Conservation (phyloP, 2,329 filamentous ascomycete species). For the Tolypocladium pustulatum region DNA sequence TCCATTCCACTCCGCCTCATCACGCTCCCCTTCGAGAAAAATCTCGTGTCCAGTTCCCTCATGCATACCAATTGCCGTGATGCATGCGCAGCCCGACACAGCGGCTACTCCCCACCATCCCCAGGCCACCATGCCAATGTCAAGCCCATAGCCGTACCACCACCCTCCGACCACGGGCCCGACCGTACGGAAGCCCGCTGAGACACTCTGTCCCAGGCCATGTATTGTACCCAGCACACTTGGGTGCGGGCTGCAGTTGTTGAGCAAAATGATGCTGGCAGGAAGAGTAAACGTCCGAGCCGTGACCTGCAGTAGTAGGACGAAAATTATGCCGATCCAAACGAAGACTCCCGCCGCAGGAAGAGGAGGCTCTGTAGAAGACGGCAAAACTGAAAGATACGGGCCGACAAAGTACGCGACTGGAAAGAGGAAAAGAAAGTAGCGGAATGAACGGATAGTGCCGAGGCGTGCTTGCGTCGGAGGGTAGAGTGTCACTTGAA, state of each 20-base stretch:
- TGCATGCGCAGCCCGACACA: conserved; percentile 36
- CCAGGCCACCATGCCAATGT: conserved; percentile 44
- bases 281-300: conserved; percentile 53
- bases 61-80: conserved; percentile 43
- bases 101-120: conserved; percentile 46
- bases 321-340: conserved; percentile 53
- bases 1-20: background rate
- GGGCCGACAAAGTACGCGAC: conserved; percentile 59
- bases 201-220: conserved; percentile 46
- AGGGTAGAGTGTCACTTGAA: conserved; percentile 55
- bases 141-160: conserved; percentile 48
- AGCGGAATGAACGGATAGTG: conserved; percentile 55
- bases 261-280: conserved; percentile 34
- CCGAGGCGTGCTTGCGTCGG: conserved; percentile 56
- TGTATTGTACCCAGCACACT: conserved; percentile 37
- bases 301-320: conserved; percentile 55
- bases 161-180: conserved; percentile 50
- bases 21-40: conserved; percentile 45
- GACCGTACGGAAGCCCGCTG: conserved; percentile 46
- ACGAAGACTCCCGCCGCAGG: conserved; percentile 43
- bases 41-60: conserved; percentile 58
- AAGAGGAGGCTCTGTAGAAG: conserved; percentile 32
- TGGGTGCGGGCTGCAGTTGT: conserved; percentile 37
- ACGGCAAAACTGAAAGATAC: conserved; percentile 59
- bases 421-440: conserved; percentile 62